phyloP scores from a whole-genome alignment of 2,329 filamentous ascomycete species.

The Zasmidium angulare region DNA sequence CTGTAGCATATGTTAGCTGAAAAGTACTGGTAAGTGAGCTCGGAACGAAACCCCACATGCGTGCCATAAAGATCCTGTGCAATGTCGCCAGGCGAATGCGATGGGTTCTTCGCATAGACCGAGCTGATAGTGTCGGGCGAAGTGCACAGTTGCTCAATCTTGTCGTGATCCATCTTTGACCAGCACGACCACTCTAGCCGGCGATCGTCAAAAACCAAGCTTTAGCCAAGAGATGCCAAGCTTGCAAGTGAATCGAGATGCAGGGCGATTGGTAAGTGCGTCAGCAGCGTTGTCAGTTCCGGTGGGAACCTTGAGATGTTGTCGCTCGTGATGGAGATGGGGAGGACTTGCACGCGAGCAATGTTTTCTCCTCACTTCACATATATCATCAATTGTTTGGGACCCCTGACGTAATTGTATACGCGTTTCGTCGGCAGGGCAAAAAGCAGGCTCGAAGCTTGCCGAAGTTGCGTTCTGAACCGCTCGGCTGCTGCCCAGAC shows the following conservation, averaged over 20 bases:
- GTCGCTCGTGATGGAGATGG: no score
- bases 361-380: no score
- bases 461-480: no score
- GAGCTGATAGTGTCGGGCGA: constrained; percentile 26
- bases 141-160: constrained; percentile 25
- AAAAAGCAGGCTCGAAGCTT: neutral
- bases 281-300: neutral
- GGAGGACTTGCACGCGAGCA: no score
- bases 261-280: neutral
- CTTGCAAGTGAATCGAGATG: constrained; percentile 2
- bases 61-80: constrained; percentile 26
- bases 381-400: neutral
- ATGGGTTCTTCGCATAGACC: constrained; percentile 25
- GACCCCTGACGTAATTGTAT: neutral
- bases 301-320: neutral
- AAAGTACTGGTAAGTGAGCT: neutral
- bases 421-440: neutral
- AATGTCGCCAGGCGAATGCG: constrained; percentile 27
- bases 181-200: neutral
- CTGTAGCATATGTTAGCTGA: constrained; percentile 2
- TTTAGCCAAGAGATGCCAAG: neutral
- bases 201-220: neutral
- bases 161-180: constrained; percentile 10
- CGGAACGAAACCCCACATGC: constrained; percentile 21
- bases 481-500: no score